A percentile compares a stretch with the other conserved stretches of the same genome.
Evolutionary conservation across 805 yeast species (phyloP).

Genomic region (Candida nanaspora): DNA sequence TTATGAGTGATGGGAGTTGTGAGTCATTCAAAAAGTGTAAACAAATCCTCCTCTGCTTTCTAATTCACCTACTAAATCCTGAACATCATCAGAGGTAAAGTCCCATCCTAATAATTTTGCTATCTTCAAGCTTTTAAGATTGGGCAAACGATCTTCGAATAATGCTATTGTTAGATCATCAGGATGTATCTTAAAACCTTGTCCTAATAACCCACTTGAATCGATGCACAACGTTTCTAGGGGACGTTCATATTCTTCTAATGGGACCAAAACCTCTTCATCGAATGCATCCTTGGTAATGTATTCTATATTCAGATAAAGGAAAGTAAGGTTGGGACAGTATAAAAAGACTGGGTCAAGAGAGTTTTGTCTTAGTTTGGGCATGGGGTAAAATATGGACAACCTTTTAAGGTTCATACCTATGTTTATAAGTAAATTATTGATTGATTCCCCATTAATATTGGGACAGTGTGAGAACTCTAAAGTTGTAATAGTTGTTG

Average conservation of each 20-base stretch:
- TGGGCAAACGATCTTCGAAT: conserved; percentile 69
- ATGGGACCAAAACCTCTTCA: conserved; percentile 34
- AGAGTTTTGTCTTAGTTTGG: conserved; percentile 59
- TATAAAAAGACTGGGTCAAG: conserved; percentile 65
- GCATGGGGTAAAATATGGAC: conserved; percentile 83
- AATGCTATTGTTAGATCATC: conserved; percentile 83
- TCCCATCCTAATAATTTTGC: conserved; percentile 87
- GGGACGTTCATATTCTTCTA: conserved; percentile 31
- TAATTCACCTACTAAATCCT: conserved; percentile 57
- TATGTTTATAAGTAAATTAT: conserved; percentile 49
- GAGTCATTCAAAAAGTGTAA: conserved; percentile 25
- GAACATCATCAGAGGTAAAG: conserved; percentile 50
- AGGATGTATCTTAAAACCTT: conserved; percentile 76
- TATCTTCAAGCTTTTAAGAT: conserved; percentile 53
- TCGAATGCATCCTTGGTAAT: conserved; percentile 44
- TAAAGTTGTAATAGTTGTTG: conserved; percentile 58
- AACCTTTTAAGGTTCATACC: conserved; percentile 62
- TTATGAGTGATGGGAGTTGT: no score
- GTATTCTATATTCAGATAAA: conserved; percentile 79
- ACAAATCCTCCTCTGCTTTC: conserved; percentile 76
- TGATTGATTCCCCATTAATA: conserved; percentile 58
- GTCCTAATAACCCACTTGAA: conserved; percentile 83
- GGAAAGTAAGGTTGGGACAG: conserved; percentile 63
- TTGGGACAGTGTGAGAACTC: conserved; percentile 87
- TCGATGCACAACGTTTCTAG: conserved; percentile 61